A percentile compares a stretch with the other conserved stretches of the same genome.
phyloP scores from a whole-genome alignment of 2,329 filamentous ascomycete genomes.

The Clarireedia homoeocarpa region DNA sequence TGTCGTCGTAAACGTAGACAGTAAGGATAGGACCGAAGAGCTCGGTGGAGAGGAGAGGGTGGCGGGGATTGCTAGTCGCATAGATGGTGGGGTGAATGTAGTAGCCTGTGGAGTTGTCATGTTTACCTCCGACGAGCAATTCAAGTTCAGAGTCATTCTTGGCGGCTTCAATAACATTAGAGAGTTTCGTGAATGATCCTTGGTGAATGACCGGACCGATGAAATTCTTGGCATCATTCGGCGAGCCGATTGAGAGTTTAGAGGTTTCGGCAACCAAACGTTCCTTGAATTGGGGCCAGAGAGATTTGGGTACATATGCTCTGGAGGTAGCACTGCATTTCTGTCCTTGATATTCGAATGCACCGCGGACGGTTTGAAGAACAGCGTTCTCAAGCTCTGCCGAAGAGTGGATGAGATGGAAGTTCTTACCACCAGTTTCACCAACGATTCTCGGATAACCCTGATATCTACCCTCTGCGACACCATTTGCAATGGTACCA shows the following conservation, averaged over 20 bases:
- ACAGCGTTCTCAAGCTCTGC: conserved; percentile 74
- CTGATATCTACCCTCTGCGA: conserved; percentile 73
- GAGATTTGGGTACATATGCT: conserved; percentile 66
- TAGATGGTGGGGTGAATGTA: conserved; percentile 82
- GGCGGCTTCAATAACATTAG: conserved; percentile 68
- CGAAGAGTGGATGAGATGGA: conserved; percentile 71
- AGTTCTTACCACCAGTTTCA: conserved; percentile 92
- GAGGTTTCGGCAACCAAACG: conserved; percentile 58
- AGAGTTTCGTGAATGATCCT: conserved; percentile 72
- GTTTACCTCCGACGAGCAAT: conserved; percentile 66
- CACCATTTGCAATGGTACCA: conserved; percentile 73
- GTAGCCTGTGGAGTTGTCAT: conserved; percentile 72
- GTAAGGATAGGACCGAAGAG: conserved; percentile 75
- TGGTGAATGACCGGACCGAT: conserved; percentile 86
- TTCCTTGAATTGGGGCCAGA: conserved; percentile 65
- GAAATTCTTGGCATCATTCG: conserved; percentile 65
- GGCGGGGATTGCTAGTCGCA: conserved; percentile 61
- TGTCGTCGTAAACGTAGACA: conserved; percentile 71
- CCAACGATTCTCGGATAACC: conserved; percentile 85
- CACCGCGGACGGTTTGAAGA: conserved; percentile 74
- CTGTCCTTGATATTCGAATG: conserved; percentile 86
- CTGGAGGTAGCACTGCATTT: conserved; percentile 85
- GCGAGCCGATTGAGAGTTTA: conserved; percentile 62
- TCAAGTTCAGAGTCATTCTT: conserved; percentile 66
- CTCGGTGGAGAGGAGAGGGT: conserved; percentile 68